These are phyloP conservation scores for Eucommia ulmoides DNA, from an alignment of 257 asterid genomes.

Conservation along the genomic window DNA sequence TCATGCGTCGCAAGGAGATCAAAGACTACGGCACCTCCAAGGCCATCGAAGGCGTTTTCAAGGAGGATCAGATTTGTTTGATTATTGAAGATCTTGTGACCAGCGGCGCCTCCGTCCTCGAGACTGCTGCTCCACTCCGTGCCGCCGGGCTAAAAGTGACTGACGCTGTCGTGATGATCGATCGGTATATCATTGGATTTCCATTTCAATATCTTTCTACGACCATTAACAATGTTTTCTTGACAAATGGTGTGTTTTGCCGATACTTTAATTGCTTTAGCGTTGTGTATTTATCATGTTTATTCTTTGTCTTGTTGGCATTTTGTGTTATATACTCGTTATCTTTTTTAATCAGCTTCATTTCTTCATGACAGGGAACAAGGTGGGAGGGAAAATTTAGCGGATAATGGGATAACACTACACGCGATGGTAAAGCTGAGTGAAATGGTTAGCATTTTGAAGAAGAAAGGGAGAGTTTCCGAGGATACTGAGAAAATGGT, in stretches of 20 bases:
- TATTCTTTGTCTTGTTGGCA: no score
- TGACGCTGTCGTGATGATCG: constrained; percentile 92
- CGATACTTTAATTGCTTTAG: no score
- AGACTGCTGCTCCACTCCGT: constrained; percentile 83
- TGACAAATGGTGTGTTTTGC: no score
- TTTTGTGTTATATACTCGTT: no score
- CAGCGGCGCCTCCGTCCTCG: constrained; percentile 88
- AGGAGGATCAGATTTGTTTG: constrained; percentile 43
- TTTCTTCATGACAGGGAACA: constrained; percentile 56
- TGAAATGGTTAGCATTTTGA: constrained; percentile 83
- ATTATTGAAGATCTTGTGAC: constrained; percentile 92
- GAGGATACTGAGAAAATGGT: constrained; percentile 88
- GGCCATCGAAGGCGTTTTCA: constrained; percentile 73
- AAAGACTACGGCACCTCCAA: constrained; percentile 87
- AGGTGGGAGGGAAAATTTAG: constrained; percentile 93
- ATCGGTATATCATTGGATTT: constrained; percentile 31
- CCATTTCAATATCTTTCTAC: no score
- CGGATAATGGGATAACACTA: constrained; percentile 72
- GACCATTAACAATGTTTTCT: no score
- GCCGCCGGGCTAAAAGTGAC: constrained; percentile 71
- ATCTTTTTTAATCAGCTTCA: neutral
- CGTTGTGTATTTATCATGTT: no score
- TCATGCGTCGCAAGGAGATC: constrained; percentile 93
- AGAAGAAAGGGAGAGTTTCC: constrained; percentile 79
- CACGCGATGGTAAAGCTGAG: constrained; percentile 83